A percentile compares a stretch with the other conserved stretches of the same genome.
Conservation (phyloP, 2,329 filamentous ascomycete species). For the Xylariaceae sp. region DNA sequence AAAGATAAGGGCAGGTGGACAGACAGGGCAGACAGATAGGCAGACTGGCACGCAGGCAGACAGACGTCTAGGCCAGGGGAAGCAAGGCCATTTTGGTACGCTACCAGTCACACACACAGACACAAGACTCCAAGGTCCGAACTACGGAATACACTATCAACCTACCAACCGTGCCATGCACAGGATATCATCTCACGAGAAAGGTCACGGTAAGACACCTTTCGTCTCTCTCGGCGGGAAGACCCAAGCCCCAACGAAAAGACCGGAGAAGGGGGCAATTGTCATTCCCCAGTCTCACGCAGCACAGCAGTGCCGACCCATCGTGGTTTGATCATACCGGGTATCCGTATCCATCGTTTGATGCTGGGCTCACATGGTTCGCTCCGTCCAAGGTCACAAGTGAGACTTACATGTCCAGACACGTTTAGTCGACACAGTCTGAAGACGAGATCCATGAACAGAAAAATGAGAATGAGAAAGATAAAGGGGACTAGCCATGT, state of each 20-base stretch:
- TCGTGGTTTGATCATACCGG: neutral
- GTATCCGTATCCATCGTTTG: neutral
- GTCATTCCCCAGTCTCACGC: neutral
- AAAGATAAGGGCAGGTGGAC: neutral
- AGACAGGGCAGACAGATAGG: neutral
- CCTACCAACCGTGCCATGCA: no score
- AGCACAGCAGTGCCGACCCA: neutral
- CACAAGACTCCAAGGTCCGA: neutral
- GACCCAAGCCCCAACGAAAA: neutral
- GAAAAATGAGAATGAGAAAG: no score
- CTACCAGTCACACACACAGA: neutral
- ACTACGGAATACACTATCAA: no score
- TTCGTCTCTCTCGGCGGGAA: no score
- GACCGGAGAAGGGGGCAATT: neutral
- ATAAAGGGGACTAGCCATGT: no score
- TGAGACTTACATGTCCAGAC: no score
- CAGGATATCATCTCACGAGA: no score
- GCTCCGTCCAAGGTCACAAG: no score
- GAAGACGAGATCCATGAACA: no score
- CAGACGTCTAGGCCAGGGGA: neutral
- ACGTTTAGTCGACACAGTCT: no score
- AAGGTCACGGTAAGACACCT: no score
- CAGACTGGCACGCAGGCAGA: neutral
- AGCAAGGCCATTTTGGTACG: neutral
- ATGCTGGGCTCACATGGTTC: no score